Percentiles rank a stretch among this genome's conserved stretches.
Conservation (phyloP, 371 early-diverging fungal species). For the Mortierella sp. region DNA sequence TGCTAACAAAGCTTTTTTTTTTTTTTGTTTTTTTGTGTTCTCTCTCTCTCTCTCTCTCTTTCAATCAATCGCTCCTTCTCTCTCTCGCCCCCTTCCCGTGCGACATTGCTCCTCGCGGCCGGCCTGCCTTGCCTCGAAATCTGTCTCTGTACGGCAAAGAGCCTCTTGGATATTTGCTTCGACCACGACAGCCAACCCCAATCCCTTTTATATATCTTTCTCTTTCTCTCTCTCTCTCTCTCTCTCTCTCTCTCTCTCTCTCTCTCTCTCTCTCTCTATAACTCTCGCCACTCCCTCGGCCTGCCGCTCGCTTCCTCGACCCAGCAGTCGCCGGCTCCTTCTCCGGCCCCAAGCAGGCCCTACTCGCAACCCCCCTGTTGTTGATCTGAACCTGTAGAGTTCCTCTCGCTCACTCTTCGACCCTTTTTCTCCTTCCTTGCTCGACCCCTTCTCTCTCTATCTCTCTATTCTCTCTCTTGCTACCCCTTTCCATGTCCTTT, state of each 20-base stretch:
- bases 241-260: neutral
- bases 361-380: too few relatives aligned
- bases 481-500: conserved; percentile 27
- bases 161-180: too few relatives aligned
- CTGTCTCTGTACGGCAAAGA: too few relatives aligned
- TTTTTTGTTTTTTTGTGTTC: neutral
- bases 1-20: too few relatives aligned
- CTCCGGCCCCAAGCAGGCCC: too few relatives aligned
- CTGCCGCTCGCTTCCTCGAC: too few relatives aligned
- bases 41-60: neutral
- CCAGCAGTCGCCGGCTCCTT: too few relatives aligned
- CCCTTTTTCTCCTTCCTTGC: neutral
- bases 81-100: neutral
- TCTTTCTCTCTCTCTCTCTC: too few relatives aligned
- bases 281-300: neutral
- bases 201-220: neutral
- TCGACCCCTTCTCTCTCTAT: neutral
- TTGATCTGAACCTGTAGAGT: too few relatives aligned
- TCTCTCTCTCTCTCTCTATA: too few relatives aligned
- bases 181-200: neutral
- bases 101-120: neutral
- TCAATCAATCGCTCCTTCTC: neutral
- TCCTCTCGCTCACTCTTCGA: neutral
- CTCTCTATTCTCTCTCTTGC: neutral
- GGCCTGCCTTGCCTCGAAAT: too few relatives aligned